These are phyloP conservation scores for Coemansia sp. DNA, from an alignment of 192 early-diverging fungal genomes.

Conservation along the genomic window DNA sequence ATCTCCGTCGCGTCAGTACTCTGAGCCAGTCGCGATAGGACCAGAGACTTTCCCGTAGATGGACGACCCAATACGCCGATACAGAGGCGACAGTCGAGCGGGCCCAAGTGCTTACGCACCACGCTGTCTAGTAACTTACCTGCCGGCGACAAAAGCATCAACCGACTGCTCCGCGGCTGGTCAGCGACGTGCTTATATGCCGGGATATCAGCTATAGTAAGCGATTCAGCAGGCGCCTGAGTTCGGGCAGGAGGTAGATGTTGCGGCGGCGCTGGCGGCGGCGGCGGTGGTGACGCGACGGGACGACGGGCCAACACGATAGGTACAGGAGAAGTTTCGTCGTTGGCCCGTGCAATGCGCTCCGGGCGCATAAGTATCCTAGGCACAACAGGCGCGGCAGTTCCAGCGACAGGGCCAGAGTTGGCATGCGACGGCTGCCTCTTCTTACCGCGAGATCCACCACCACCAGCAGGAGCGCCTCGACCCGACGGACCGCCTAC, in stretches of 20 bases:
- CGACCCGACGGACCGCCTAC: not conserved
- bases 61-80: conserved; percentile 31
- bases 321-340: not conserved
- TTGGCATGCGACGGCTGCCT: not conserved
- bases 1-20: not conserved
- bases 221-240: not conserved
- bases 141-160: conserved; percentile 15
- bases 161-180: not conserved
- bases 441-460: not conserved
- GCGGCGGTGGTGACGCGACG: not conserved
- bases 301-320: not conserved
- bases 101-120: conserved; percentile 17
- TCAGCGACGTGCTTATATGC: not conserved
- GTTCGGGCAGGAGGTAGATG: not conserved
- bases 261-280: not conserved
- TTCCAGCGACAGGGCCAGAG: not conserved
- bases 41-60: conserved; percentile 21
- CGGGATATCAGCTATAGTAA: not conserved
- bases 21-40: conserved; percentile 17
- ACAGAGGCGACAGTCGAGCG: conserved; percentile 14
- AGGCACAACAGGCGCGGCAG: conserved; percentile 13
- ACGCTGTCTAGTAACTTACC: conserved; percentile 22
- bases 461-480: not conserved
- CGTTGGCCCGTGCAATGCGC: conserved; percentile 1
- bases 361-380: conserved; percentile 34